Percentiles rank a stretch among this genome's conserved stretches.
phyloP scores from a whole-genome alignment of 345 rosid genomes.

The Linum tenue region DNA sequence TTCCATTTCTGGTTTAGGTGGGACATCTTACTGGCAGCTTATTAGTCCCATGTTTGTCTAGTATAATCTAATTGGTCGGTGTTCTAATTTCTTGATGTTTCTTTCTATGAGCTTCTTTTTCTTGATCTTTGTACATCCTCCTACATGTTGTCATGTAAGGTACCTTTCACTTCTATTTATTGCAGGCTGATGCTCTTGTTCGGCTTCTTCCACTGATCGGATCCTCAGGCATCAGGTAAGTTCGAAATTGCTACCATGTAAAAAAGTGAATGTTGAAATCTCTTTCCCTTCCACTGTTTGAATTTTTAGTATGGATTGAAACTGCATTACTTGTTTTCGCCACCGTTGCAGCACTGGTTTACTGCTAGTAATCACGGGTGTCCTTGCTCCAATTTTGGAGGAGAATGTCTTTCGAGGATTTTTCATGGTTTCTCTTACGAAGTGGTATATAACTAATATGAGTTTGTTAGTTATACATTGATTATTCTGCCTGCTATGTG shows the following conservation, averaged over 20 bases:
- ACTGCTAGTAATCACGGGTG: conserved; percentile 74
- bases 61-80: not conserved
- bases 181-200: conserved; percentile 63
- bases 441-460: conserved; percentile 43
- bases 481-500: not conserved
- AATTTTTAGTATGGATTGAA: not conserved
- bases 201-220: conserved; percentile 63
- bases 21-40: no score
- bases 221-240: conserved; percentile 54
- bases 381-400: conserved; percentile 90
- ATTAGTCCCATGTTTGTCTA: not conserved
- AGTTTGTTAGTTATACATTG: not conserved
- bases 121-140: not conserved
- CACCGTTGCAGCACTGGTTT: conserved; percentile 61
- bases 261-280: no score
- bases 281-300: not conserved
- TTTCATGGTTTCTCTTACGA: conserved; percentile 84
- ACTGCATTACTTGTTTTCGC: conserved; percentile 6
- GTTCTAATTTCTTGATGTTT: not conserved
- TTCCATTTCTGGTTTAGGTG: no score
- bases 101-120: not conserved
- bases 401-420: conserved; percentile 95
- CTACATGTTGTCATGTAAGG: not conserved
- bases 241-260: not conserved
- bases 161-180: conserved; percentile 3